These are phyloP conservation scores for Phytophthora agathidicida DNA, from an alignment of 352 stramenopile genomes.

Conservation along the genomic window DNA sequence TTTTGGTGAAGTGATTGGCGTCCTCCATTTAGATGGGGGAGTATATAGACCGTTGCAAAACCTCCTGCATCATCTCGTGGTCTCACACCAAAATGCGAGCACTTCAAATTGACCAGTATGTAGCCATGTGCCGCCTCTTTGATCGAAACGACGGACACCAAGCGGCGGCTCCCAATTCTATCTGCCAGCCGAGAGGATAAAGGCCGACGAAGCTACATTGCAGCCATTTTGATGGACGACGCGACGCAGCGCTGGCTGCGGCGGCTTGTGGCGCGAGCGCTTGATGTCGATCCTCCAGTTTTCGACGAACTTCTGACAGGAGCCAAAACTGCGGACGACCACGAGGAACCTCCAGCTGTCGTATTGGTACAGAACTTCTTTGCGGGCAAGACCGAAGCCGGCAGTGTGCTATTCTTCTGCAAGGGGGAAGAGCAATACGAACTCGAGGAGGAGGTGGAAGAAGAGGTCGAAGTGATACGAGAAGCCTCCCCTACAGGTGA, in stretches of 20 bases:
- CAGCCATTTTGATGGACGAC: constrained; percentile 54
- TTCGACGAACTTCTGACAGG: constrained; percentile 63
- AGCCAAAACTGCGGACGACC: constrained; percentile 36
- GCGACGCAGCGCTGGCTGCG: constrained; percentile 58
- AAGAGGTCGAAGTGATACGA: constrained; percentile 71
- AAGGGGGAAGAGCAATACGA: constrained; percentile 68
- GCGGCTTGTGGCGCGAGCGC: constrained; percentile 60
- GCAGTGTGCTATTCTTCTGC: constrained; percentile 83
- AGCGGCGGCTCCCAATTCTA: constrained; percentile 11
- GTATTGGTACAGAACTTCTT: constrained; percentile 70
- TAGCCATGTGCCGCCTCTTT: constrained; percentile 25
- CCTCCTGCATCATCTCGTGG: constrained; percentile 8
- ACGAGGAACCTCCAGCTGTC: constrained; percentile 38
- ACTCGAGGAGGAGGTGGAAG: constrained; percentile 82
- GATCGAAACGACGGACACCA: constrained; percentile 30
- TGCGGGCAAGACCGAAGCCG: constrained; percentile 50
- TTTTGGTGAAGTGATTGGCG: constrained; percentile 5
- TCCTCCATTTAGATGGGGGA: constrained; percentile 3
- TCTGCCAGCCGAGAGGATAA: background rate
- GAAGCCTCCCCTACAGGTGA: constrained; percentile 36
- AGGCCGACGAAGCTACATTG: background rate
- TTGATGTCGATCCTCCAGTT: constrained; percentile 60
- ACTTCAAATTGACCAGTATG: constrained; percentile 4
- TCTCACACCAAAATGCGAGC: constrained; percentile 9
- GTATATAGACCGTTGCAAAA: constrained; percentile 31